phyloP scores from a whole-genome alignment of 768 basidiomycete genomes.

The Albatrellus ellisii region DNA sequence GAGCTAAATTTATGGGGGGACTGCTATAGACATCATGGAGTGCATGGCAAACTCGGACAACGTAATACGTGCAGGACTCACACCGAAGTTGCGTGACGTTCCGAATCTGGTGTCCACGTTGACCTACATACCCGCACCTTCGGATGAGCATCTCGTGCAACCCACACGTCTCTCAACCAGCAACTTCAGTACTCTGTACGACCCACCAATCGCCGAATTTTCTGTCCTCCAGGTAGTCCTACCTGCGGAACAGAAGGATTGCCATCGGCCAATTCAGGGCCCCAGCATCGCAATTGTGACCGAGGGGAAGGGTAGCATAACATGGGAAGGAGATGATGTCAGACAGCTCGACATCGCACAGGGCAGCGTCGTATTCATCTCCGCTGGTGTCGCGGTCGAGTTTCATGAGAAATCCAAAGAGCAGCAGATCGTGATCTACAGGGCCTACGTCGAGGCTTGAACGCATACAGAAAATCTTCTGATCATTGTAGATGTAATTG shows the following conservation, averaged over 20 bases:
- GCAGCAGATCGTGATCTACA: constrained; percentile 39
- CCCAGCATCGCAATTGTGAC: constrained; percentile 81
- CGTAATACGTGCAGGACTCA: constrained; percentile 95
- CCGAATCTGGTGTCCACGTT: constrained; percentile 78
- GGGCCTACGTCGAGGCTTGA: constrained; percentile 50
- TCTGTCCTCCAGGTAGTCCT: constrained; percentile 62
- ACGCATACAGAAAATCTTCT: not conserved
- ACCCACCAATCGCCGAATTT: constrained; percentile 92
- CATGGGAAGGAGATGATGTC: constrained; percentile 28
- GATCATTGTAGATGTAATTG: not conserved
- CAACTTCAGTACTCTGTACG: constrained; percentile 44
- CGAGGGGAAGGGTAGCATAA: constrained; percentile 44
- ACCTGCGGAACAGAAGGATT: constrained; percentile 28
- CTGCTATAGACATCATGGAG: constrained; percentile 77
- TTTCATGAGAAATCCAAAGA: constrained; percentile 29
- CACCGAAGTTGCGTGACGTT: constrained; percentile 92
- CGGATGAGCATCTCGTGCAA: constrained; percentile 55
- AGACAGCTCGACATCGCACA: constrained; percentile 29
- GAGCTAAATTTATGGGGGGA: not conserved
- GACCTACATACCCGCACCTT: constrained; percentile 67
- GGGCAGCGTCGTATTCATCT: constrained; percentile 78
- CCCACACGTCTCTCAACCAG: constrained; percentile 34
- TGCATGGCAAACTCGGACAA: constrained; percentile 99
- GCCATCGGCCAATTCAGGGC: constrained; percentile 55
- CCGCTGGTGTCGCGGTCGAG: constrained; percentile 47